Evolutionary conservation across 2,329 filamentous ascomycete species (phyloP), one percentile per base, ranked within the genome.

Genomic region (Botrytis sinoallii): DNA sequence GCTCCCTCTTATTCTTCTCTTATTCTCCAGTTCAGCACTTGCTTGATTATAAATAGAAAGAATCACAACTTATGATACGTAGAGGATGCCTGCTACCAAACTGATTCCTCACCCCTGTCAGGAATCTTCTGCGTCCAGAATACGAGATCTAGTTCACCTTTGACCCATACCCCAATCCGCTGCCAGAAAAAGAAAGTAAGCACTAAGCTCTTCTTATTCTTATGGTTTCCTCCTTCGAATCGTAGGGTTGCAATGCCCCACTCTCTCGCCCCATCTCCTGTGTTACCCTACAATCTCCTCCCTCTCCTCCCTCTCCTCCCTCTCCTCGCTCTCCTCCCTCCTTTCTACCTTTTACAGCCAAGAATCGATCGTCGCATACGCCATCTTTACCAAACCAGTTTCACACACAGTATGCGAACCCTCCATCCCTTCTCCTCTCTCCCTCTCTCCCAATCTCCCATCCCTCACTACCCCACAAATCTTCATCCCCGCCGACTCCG

Each of bases 181-280:
- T 52, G 25, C 4, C 10, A 14, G 25, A 10, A n/a, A 52, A 14
- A 52, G 25, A 12, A 52, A 14, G 25, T n/a, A 52, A 52, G 48
- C 48, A n/a, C 4, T 3, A 14, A 25, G 1, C 1, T 52, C 1
- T 25, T 55, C 48, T 55, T 18, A 29, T 29, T 16, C n/a, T 18
- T 29, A 18, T 55, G 25, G 3, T 29, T 55, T 55, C 1, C 12
- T 29, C 52, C 52, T 29, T 55, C n/a, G 18, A 16, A 29, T 18
- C 6, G 6, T 55, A 55, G n/a, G 22, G 3, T 18, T 55, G n/a
- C n/a, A 29, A 55, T n/a, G 12, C 25, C 10, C 10, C 12, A n/a
- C 3, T n/a, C 48, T 52, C 0, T 9, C 52, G 1, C n/a, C 3
- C 2, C 12, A 16, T 16, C 12, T 0, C n/a, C 3, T 25, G 6